Conservation (phyloP, 83 land plant genomes). For the Picea abies region DNA sequence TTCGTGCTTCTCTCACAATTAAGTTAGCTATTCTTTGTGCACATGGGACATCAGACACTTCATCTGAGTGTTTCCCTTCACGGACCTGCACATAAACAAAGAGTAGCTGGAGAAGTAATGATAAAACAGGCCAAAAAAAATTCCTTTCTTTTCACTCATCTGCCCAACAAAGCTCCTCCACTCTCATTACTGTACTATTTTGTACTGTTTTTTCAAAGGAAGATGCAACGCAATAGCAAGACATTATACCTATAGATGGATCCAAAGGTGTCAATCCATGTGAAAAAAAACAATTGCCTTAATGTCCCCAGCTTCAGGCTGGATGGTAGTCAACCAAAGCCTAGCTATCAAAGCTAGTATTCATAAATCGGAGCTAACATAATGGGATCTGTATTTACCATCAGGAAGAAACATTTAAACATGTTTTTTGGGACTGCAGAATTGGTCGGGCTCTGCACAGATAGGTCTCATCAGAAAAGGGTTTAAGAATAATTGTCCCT, state of each 20-base stretch:
- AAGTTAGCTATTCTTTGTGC: constrained; percentile 78
- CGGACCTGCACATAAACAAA: constrained; percentile 22
- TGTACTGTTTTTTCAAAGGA: not conserved
- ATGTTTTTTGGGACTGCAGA: no score
- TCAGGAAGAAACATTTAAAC: no score
- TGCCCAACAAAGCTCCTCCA: not conserved
- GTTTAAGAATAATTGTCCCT: no score
- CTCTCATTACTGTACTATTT: not conserved
- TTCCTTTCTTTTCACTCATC: not conserved
- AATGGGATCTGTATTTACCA: no score
- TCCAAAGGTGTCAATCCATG: not conserved
- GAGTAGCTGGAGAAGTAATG: not conserved
- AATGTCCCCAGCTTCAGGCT: no score
- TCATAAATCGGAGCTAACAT: no score
- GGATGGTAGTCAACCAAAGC: no score
- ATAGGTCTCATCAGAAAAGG: no score
- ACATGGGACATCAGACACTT: constrained; percentile 25
- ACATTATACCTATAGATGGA: no score
- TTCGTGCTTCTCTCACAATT: constrained; percentile 80
- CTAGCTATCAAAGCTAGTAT: no score
- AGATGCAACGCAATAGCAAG: not conserved
- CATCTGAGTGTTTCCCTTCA: constrained; percentile 44
- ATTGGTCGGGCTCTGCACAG: no score
- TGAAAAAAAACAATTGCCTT: not conserved
- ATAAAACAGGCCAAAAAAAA: not conserved